Base-by-base conservation (phyloP, 1,284 basidiomycete genomes). In the Ustilago loliicola region DNA sequence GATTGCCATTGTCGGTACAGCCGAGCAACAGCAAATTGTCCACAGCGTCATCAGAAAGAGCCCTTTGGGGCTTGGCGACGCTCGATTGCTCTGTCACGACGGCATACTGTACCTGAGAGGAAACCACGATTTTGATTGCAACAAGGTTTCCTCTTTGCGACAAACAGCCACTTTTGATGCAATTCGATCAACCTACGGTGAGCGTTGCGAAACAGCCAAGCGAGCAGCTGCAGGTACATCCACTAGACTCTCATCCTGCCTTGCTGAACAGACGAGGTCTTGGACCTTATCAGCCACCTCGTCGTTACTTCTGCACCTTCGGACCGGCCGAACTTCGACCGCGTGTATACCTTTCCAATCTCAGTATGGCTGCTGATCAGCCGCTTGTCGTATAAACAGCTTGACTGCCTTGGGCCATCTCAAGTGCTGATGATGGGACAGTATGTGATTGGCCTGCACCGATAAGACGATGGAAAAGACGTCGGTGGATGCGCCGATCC, bases 401-500 rank as follows among this genome's bases (percentile, higher is more conserved):
- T 34, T 40, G n/a, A 21, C 47, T 40, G 56, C 56, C 45, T 58
- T 29, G 38, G 40, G 2, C n/a, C 55, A 15, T 29, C 23, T 32
- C n/a, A 15, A 1, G 13, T 47, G 29, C 27, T 58, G 56, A 58
- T 58, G 13, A 58, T 21, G 23, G 17, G 4, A 10, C n/a, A 10
- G 38, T 25, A 8, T 29, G 11, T 58, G 42, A 58, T 58, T 58
- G 42, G 56, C 30, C 30, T 36, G 1, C 4, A 13, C 2, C 27
- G 56, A 58, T 48, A 34, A 58, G 54, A 56, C 34, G 30, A 27
- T 8, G 42, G 6, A 19, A 21, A 45, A 19, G 5, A 4, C 53
- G 7, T 60, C 58, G 58, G 58, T 5, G n/a, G 29, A 51, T 17
- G 47, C 58, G 47, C 58, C 58, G 47, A n/a, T 34, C 25, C 25